Conservation (phyloP, 225 moss, liverwort and hornwort genomes). For the Takakia lepidozioides region DNA sequence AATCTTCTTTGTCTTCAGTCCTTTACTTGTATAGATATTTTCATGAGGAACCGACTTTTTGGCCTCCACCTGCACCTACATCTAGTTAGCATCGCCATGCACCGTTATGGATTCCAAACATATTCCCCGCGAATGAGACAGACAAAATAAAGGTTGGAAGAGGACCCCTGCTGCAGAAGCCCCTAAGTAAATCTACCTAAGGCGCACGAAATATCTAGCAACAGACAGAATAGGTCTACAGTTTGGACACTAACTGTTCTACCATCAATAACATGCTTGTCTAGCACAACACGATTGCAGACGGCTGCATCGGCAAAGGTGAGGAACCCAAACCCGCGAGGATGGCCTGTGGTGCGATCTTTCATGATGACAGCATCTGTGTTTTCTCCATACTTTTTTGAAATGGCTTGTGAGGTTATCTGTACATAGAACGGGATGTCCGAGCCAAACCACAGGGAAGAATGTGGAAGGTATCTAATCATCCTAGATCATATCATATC, state of each 20-base stretch:
- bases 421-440: constrained; percentile 10
- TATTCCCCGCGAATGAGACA: no score
- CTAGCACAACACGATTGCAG: constrained; percentile 91
- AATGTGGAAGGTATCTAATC: no score
- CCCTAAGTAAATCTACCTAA: background rate
- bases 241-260: constrained; percentile 94
- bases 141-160: no score
- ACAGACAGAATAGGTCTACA: no score
- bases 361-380: constrained; percentile 99
- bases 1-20: constrained; percentile 97
- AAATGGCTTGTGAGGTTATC: constrained; percentile 81
- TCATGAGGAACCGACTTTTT: constrained; percentile 99
- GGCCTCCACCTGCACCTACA: constrained; percentile 92
- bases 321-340: constrained; percentile 97
- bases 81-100: constrained; percentile 53
- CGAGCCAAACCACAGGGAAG: no score
- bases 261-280: constrained; percentile 98
- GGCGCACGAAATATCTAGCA: no score
- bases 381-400: constrained; percentile 99
- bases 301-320: constrained; percentile 85
- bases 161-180: no score
- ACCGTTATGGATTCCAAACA: no score
- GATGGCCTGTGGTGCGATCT: constrained; percentile 92
- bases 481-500: no score
- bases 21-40: constrained; percentile 95